Conservation (phyloP, 495 filamentous ascomycete species). For the Cercophora samala region DNA sequence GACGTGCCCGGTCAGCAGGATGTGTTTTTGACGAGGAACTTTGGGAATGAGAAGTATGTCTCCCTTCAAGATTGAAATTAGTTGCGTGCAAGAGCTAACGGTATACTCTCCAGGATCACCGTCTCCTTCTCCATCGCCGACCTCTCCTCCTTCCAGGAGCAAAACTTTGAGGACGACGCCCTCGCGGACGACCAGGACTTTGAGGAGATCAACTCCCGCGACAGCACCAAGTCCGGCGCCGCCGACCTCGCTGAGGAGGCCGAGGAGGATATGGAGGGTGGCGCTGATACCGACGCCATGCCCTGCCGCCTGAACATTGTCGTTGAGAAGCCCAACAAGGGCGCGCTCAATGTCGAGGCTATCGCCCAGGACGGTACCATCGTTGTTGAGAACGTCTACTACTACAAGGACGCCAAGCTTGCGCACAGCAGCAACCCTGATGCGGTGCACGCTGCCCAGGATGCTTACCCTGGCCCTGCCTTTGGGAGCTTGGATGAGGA, state of each 20-base stretch:
- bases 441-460: conserved; percentile 53
- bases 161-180: conserved; percentile 53
- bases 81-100: conserved; percentile 18
- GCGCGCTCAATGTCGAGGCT: conserved; percentile 83
- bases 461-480: conserved; percentile 85
- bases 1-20: conserved; percentile 83
- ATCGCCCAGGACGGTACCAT: conserved; percentile 82
- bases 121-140: conserved; percentile 93
- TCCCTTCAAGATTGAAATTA: background rate
- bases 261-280: conserved; percentile 52
- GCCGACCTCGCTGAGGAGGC: conserved; percentile 48
- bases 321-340: conserved; percentile 74
- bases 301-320: conserved; percentile 82
- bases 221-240: conserved; percentile 43
- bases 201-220: conserved; percentile 49
- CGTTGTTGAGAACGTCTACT: conserved; percentile 86
- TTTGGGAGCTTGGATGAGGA: conserved; percentile 96
- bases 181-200: conserved; percentile 65
- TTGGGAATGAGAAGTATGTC: conserved; percentile 81
- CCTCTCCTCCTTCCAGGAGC: conserved; percentile 66
- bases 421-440: conserved; percentile 54
- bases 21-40: conserved; percentile 75
- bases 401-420: conserved; percentile 70
- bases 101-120: conserved; percentile 61
- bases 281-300: conserved; percentile 54